A percentile compares a stretch with the other conserved stretches of the same genome.
Conservation (phyloP, 2,329 filamentous ascomycete genomes). For the Apiospora saccharicola region DNA sequence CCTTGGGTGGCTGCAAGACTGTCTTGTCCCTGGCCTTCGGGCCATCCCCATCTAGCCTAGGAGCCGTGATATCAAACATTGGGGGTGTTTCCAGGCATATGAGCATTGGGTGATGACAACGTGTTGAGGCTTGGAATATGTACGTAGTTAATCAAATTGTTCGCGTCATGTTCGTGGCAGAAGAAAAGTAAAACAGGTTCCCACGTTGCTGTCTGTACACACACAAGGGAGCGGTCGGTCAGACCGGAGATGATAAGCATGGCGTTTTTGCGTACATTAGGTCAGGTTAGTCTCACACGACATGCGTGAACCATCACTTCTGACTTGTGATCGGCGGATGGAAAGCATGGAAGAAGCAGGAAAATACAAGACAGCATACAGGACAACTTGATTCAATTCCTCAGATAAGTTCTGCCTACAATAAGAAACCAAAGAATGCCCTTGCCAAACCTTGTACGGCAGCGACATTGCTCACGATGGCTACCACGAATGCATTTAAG, state of each 20-base stretch:
- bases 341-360: background rate
- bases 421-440: no score
- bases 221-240: constrained; percentile 3
- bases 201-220: constrained; percentile 1
- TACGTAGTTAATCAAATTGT: background rate
- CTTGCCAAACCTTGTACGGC: background rate
- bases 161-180: constrained; percentile 4
- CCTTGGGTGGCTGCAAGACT: constrained; percentile 3
- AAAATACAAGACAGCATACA: background rate
- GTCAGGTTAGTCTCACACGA: constrained; percentile 9
- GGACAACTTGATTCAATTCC: background rate
- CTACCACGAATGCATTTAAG: no score
- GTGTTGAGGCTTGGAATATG: background rate
- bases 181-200: background rate
- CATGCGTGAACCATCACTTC: constrained; percentile 3
- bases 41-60: background rate
- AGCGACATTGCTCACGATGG: background rate
- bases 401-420: background rate
- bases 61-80: background rate
- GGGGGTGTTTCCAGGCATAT: background rate
- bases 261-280: constrained; percentile 13
- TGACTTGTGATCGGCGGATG: constrained; percentile 4
- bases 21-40: background rate
- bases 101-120: background rate
- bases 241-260: constrained; percentile 4